Percentiles rank a stretch among this genome's conserved stretches.
Evolutionary conservation across 2,329 filamentous ascomycete genomes (phyloP).

Genomic region (Lachnellula arida): DNA sequence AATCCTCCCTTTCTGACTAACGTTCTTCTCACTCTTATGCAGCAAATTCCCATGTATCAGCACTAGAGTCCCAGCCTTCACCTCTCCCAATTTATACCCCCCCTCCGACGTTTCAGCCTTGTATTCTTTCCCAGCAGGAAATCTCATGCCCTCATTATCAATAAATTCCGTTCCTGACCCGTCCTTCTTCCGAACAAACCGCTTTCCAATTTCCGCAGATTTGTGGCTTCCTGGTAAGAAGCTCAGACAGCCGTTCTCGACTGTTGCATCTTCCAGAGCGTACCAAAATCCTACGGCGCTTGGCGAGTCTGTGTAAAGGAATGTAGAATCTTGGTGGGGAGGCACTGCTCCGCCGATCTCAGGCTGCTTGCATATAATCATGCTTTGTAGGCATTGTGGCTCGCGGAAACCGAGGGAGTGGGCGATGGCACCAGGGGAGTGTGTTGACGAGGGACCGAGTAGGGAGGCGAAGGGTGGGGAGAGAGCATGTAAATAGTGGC

Average conservation of each 20-base stretch:
- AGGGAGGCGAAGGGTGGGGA: conserved; percentile 61
- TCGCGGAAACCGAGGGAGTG: conserved; percentile 46
- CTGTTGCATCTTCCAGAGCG: conserved; percentile 85
- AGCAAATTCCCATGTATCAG: conserved; percentile 93
- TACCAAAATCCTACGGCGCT: conserved; percentile 96
- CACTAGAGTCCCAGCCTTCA: conserved; percentile 85
- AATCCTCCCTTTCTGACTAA: conserved; percentile 77
- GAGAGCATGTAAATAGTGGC: conserved; percentile 68
- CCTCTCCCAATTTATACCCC: conserved; percentile 74
- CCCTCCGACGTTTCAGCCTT: conserved; percentile 42
- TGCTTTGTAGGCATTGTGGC: conserved; percentile 72
- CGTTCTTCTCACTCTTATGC: conserved; percentile 94
- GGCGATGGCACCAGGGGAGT: conserved; percentile 33
- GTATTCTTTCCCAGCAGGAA: conserved; percentile 52
- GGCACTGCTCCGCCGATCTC: conserved; percentile 91
- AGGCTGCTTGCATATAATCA: conserved; percentile 98
- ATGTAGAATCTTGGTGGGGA: conserved; percentile 88
- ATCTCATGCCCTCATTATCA: conserved; percentile 59
- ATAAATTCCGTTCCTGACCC: conserved; percentile 63
- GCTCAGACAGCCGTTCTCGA: conserved; percentile 81
- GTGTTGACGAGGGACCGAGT: conserved; percentile 38
- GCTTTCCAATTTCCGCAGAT: conserved; percentile 62
- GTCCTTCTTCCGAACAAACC: conserved; percentile 65
- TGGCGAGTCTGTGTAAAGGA: conserved; percentile 84
- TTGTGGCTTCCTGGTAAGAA: conserved; percentile 81